Percentiles rank a stretch among this genome's conserved stretches.
Conservation (phyloP, 1,139 yeast species). For the Geotrichum reessii region DNA sequence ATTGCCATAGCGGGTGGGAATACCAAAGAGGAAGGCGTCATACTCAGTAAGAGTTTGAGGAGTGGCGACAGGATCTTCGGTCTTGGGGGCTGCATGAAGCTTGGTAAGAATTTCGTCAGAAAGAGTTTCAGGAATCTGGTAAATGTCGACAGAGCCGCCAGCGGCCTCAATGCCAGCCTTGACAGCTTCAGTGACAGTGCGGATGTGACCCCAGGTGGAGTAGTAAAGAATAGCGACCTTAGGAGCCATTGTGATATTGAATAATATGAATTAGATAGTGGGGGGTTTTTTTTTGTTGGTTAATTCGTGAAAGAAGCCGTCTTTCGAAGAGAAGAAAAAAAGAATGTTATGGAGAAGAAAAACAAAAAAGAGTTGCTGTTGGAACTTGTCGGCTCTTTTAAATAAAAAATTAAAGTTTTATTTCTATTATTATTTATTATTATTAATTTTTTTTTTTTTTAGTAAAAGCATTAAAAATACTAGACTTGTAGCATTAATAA, state of each 20-base stretch:
- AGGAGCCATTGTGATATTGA: conserved; percentile 41
- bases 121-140: conserved; percentile 71
- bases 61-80: conserved; percentile 62
- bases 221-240: conserved; percentile 62
- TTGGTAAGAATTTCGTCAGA: conserved; percentile 48
- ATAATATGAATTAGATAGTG: too few relatives aligned
- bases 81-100: conserved; percentile 52
- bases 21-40: conserved; percentile 68
- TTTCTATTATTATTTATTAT: too few relatives aligned
- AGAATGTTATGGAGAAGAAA: too few relatives aligned
- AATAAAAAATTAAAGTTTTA: too few relatives aligned
- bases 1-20: conserved; percentile 75
- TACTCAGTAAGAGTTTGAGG: conserved; percentile 49
- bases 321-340: too few relatives aligned
- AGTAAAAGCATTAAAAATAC: too few relatives aligned
- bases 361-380: too few relatives aligned
- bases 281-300: too few relatives aligned
- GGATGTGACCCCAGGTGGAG: conserved; percentile 71
- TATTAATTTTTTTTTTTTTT: too few relatives aligned
- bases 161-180: conserved; percentile 63
- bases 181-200: conserved; percentile 58
- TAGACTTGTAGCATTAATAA: too few relatives aligned
- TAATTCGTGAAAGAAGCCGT: too few relatives aligned
- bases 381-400: too few relatives aligned
- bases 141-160: conserved; percentile 61